Evolutionary conservation across 176 grass and related monocot species (phyloP).

Genomic region (Dactylis glomerata): DNA sequence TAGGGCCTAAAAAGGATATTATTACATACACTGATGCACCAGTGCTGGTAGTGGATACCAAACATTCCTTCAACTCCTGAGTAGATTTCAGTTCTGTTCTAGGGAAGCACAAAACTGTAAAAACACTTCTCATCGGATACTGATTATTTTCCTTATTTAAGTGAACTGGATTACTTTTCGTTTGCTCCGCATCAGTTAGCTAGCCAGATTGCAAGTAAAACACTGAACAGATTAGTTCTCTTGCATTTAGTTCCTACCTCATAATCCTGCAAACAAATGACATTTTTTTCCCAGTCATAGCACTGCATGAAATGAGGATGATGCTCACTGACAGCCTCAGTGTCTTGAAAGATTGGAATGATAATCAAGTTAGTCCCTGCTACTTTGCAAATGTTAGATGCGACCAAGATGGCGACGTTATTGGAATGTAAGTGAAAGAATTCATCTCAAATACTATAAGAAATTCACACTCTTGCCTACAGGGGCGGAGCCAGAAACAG

Average conservation of each 20-base stretch:
- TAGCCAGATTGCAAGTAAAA: neutral
- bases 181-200: neutral
- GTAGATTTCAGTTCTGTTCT: constrained; percentile 6
- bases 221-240: neutral
- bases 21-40: neutral
- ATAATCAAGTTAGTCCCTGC: constrained; percentile 72
- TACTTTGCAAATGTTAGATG: constrained; percentile 37
- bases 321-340: constrained; percentile 32
- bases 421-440: constrained; percentile 48
- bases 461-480: neutral
- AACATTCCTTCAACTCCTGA: neutral
- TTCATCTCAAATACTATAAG: neutral
- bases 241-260: neutral
- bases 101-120: neutral
- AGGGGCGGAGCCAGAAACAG: too few relatives aligned
- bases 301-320: constrained; percentile 57
- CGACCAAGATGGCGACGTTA: constrained; percentile 26
- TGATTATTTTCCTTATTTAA: constrained; percentile 8
- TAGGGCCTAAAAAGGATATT: neutral
- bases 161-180: neutral
- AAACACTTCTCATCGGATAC: neutral
- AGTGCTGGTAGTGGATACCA: neutral
- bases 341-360: constrained; percentile 47
- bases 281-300: constrained; percentile 20
- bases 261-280: neutral